phyloP scores from a whole-genome alignment of 129 eudicot genomes.

The Centaurea solstitialis region DNA sequence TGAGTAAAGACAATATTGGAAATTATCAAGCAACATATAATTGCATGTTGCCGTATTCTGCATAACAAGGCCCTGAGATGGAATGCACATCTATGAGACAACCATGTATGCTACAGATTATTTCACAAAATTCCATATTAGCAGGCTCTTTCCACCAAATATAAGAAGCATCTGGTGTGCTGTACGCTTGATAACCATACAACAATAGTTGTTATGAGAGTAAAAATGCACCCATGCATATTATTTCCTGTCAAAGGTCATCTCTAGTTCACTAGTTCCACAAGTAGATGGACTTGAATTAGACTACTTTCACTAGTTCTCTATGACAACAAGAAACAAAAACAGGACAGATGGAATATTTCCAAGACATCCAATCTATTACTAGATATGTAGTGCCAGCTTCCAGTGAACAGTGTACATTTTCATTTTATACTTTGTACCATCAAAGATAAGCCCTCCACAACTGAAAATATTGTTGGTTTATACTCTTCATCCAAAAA shows the following conservation, averaged over 20 bases:
- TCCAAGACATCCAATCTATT: too few species aligned
- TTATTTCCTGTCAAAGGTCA: neutral
- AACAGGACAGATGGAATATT: too few species aligned
- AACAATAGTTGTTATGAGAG: neutral
- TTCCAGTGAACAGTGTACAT: neutral
- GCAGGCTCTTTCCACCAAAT: neutral
- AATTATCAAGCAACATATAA: neutral
- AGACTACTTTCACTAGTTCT: too few species aligned
- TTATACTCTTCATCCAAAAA: neutral
- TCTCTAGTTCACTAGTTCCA: too few species aligned
- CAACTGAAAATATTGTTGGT: neutral
- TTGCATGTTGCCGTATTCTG: neutral
- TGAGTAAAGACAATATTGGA: constrained; percentile 5
- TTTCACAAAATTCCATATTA: neutral
- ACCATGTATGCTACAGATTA: neutral
- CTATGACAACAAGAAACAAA: too few species aligned
- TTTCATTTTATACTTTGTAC: neutral
- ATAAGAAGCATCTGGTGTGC: neutral
- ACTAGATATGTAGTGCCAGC: neutral
- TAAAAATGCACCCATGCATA: neutral
- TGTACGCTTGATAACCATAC: neutral
- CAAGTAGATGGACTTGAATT: too few species aligned
- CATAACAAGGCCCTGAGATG: neutral
- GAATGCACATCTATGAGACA: neutral
- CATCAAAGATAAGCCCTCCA: neutral